Evolutionary conservation across 129 eudicot genomes (phyloP), one percentile per base, ranked within the genome.

Genomic region (Flaveria trinervia): DNA sequence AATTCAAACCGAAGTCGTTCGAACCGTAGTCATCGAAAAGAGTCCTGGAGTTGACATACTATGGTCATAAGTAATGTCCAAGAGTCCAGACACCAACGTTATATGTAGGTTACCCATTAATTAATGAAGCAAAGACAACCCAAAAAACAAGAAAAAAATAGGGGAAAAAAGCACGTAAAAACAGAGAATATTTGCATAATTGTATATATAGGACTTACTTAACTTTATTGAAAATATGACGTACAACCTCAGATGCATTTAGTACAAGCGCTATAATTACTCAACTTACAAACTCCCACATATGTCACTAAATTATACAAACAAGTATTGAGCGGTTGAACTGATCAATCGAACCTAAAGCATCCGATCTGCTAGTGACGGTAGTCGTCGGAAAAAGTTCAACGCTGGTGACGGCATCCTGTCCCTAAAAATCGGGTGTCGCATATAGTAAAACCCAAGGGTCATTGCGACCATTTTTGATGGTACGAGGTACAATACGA

Each of bases 391-490:
- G 49, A 94, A 89, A 86, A 94, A 94, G 78, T 91, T 94, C 49
- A 91, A 48, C 13, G 80, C 96, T 0, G 97, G 97, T 0, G 98
- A 89, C 41, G 97, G 98, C 89, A 88, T 88, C 48, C 96, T 66
- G 50, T 94, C 97, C 65, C 96, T 87, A 26, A 94, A 94, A 68
- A 94, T 85, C 4, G 97, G 98, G 74, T 94, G 98, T 16, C 97
- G 84, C 61, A 94, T 66, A 56, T 84, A 91, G 51, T 94, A 94
- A 56, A 94, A 94, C 50, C 90, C 98, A 0, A 83, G 83, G 0
- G 98, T 90, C 97, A 94, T 84, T 0, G 93, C 97, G 60, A 94
- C 97, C 97, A 94, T 89, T 81, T 94, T 94, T 1, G 97, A 83
- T 0, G 98, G 98, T 17, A 94, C 86, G 71, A 94, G 76, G 84